These are phyloP conservation scores for Candida vaughaniae DNA, from an alignment of 805 yeast genomes.

Conservation along the genomic window DNA sequence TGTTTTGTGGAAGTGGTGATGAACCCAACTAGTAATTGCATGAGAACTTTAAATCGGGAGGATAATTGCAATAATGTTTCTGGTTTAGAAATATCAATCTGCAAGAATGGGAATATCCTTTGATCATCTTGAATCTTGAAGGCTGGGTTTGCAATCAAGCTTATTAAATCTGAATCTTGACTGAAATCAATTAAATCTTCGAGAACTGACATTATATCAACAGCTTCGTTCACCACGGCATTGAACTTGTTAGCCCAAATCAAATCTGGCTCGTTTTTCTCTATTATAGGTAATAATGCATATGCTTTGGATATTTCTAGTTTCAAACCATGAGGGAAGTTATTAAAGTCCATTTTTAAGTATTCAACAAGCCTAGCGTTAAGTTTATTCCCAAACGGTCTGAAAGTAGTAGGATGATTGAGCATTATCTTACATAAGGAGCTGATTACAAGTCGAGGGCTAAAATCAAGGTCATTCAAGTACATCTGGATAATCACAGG, in stretches of 20 bases:
- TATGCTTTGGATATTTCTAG: conserved; percentile 45
- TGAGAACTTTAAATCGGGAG: conserved; percentile 47
- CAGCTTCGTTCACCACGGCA: conserved; percentile 50
- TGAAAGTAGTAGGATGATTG: conserved; percentile 73
- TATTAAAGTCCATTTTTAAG: conserved; percentile 29
- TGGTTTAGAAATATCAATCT: conserved; percentile 60
- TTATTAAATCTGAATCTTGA: conserved; percentile 51
- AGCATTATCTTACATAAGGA: conserved; percentile 41
- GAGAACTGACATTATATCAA: conserved; percentile 56
- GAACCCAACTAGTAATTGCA: conserved; percentile 39
- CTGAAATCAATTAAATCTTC: conserved; percentile 56
- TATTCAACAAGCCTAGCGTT: conserved; percentile 44
- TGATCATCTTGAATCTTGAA: conserved; percentile 21
- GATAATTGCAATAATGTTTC: conserved; percentile 51
- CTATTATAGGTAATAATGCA: conserved; percentile 58
- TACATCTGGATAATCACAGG: conserved; percentile 57
- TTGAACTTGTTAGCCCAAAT: conserved; percentile 48
- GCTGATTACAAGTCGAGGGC: conserved; percentile 33
- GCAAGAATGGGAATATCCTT: conserved; percentile 44
- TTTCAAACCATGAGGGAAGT: conserved; percentile 40
- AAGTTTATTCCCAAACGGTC: conserved; percentile 71
- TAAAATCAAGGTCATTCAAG: conserved; percentile 37
- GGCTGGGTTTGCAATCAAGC: conserved; percentile 31
- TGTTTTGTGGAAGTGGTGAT: conserved; percentile 52
- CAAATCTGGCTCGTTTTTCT: conserved; percentile 48